Percentiles rank a stretch among this genome's conserved stretches.
Conservation (phyloP, 1,139 yeast species). For the Protomyces inouyei region DNA sequence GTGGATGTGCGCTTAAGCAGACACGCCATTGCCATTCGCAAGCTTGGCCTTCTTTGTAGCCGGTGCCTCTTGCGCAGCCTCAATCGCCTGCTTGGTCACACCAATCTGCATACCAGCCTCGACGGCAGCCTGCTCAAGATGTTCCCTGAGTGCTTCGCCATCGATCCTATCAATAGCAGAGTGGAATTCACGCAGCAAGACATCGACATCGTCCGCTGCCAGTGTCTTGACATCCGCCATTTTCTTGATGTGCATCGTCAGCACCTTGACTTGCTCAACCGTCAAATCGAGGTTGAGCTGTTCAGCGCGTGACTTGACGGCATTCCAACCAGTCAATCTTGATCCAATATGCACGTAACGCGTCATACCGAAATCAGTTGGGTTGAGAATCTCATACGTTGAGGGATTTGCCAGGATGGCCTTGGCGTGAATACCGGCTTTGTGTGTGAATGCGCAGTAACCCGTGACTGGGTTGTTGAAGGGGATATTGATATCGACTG, state of each 20-base stretch:
- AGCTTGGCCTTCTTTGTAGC: constrained; percentile 22
- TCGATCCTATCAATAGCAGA: constrained; percentile 42
- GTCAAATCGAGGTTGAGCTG: constrained; percentile 85
- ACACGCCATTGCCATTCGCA: constrained; percentile 1
- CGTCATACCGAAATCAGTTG: constrained; percentile 89
- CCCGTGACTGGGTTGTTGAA: constrained; percentile 99
- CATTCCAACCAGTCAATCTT: constrained; percentile 98
- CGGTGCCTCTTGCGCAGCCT: constrained; percentile 12
- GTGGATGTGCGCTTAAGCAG: background rate
- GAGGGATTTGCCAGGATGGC: constrained; percentile 98
- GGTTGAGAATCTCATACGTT: constrained; percentile 92
- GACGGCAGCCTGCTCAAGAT: constrained; percentile 19
- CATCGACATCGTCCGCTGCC: constrained; percentile 94
- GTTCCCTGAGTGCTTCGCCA: constrained; percentile 21
- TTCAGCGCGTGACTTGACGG: constrained; percentile 95
- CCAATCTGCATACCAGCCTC: constrained; percentile 24
- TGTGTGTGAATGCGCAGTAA: constrained; percentile 98
- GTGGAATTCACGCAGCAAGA: constrained; percentile 90
- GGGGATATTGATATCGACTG: constrained; percentile 94
- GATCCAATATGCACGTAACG: constrained; percentile 94
- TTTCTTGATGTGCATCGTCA: constrained; percentile 84
- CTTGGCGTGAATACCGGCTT: constrained; percentile 99
- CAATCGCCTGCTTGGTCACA: constrained; percentile 11
- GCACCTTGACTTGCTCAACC: constrained; percentile 92
- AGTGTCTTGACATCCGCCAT: constrained; percentile 93